phyloP scores from a whole-genome alignment of 306 rosid genomes.

The Casuarina cunninghamiana region DNA sequence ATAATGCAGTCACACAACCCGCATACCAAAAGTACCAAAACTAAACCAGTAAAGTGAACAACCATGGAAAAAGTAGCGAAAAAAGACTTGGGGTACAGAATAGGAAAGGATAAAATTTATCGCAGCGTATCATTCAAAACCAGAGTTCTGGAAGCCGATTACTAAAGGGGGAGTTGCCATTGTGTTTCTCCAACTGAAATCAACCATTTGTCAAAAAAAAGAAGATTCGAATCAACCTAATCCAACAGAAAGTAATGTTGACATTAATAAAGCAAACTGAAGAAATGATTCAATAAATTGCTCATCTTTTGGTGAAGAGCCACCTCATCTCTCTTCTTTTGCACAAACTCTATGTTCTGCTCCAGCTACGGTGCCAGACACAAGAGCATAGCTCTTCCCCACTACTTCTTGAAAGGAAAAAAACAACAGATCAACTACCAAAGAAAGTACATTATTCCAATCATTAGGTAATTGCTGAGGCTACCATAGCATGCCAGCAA shows the following conservation, averaged over 20 bases:
- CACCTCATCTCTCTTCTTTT: conserved; percentile 77
- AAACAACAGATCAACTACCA: neutral
- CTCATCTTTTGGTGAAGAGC: conserved; percentile 81
- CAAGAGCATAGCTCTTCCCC: neutral
- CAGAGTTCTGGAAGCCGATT: conserved; percentile 64
- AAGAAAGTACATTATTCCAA: neutral
- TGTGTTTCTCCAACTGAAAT: conserved; percentile 67
- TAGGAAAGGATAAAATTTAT: conserved; percentile 21
- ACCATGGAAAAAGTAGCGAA: neutral
- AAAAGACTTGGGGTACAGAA: neutral
- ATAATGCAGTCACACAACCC: neutral
- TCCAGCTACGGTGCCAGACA: conserved; percentile 59
- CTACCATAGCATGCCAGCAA: neutral
- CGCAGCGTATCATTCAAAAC: conserved; percentile 58
- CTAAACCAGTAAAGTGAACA: neutral
- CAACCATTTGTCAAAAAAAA: conserved; percentile 8
- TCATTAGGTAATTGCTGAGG: conserved; percentile 1
- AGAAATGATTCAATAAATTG: conserved; percentile 73
- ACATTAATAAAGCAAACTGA: conserved; percentile 45
- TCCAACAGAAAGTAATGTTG: neutral
- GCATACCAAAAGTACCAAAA: neutral
- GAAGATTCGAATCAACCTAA: neutral
- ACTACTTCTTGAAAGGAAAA: neutral
- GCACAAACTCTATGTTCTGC: conserved; percentile 67
- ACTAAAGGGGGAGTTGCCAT: conserved; percentile 50